These are phyloP conservation scores for Lagenidium giganteum DNA, from an alignment of 352 stramenopile species.

Conservation along the genomic window DNA sequence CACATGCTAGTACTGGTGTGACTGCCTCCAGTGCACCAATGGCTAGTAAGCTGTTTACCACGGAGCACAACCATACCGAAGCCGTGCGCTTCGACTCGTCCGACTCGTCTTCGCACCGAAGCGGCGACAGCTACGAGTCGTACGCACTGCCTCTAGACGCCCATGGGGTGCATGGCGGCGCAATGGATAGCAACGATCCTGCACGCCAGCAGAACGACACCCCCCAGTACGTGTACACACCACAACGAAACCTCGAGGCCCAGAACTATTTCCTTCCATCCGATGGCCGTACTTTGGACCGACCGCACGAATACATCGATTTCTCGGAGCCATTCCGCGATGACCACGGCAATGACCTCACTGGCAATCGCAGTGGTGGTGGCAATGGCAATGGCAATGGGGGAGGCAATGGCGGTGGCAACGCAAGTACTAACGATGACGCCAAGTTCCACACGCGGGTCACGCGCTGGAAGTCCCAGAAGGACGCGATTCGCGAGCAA, in stretches of 20 bases:
- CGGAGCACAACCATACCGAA: too few species aligned
- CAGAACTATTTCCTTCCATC: not conserved
- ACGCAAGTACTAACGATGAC: slow-evolving; percentile 21
- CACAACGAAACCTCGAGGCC: slow-evolving; percentile 15
- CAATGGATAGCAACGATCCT: too few species aligned
- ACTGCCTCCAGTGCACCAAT: too few species aligned
- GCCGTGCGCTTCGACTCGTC: too few species aligned
- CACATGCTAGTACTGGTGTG: too few species aligned
- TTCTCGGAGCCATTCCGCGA: slow-evolving; percentile 41
- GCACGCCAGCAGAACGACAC: not conserved
- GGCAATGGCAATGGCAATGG: not conserved
- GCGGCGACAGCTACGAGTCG: too few species aligned
- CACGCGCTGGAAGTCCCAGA: slow-evolving; percentile 75
- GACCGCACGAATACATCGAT: slow-evolving; percentile 34
- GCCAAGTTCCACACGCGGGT: slow-evolving; percentile 65
- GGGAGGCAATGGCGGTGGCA: not conserved
- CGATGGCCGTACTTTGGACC: slow-evolving; percentile 1
- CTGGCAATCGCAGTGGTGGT: too few species aligned
- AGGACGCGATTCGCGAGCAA: slow-evolving; percentile 66
- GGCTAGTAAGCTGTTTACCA: too few species aligned
- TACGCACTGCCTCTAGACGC: too few species aligned
- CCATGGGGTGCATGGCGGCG: too few species aligned
- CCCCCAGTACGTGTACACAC: slow-evolving; percentile 25
- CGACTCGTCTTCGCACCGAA: too few species aligned
- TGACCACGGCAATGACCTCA: slow-evolving; percentile 31